Base-by-base conservation (phyloP, 1,139 yeast species). In the Torulaspora pretoriensis region DNA sequence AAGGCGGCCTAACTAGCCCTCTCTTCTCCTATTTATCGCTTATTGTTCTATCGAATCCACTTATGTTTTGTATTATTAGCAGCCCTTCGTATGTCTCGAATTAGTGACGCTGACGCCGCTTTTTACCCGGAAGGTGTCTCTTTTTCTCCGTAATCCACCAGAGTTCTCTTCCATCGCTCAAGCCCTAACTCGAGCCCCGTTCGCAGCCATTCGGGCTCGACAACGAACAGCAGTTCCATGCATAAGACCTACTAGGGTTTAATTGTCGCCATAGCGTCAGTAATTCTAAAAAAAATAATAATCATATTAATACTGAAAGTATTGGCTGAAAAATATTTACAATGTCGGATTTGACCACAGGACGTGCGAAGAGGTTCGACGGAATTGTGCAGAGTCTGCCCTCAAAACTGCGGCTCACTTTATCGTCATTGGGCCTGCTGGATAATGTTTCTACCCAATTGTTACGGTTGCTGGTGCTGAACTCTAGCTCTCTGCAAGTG, bases 391-490 rank as follows among this genome's bases (percentile, higher is more conserved):
- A 55, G 43, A 47, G 50, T 49, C 37, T 63, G 19, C 66, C 67
- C 7, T 43, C 53, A 22, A 47, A 51, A 35, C 54, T 61, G 10
- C 56, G 56, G 31, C 38, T 60, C 8, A 54, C 57, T 2, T 39
- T 56, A 16, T 55, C 58, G 12, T 51, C 61, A 3, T 42, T 61
- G 25, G 50, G 55, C 28, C 43, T 60, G n/a, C 43, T 63, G 36
- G 64, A 61, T 38, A 57, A 57, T 41, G 55, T 61, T 8, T 54
- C 65, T 2, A 57, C 63, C 2, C 63, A 61, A 36, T 30, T 63
- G 40, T 41, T 63, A 14, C 46, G 63, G 45, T 50, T 60, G n/a
- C 45, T 61, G 14, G 50, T 60, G 28, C 48, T 59, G 26, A 61
- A 58, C 31, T 48, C 63, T 9, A 50, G 51, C 32, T 50, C 61